A percentile compares a stretch with the other conserved stretches of the same genome.
These are phyloP conservation scores for Dactylonectria macrodidyma DNA, from an alignment of 2,329 filamentous ascomycete genomes.

Conservation along the genomic window DNA sequence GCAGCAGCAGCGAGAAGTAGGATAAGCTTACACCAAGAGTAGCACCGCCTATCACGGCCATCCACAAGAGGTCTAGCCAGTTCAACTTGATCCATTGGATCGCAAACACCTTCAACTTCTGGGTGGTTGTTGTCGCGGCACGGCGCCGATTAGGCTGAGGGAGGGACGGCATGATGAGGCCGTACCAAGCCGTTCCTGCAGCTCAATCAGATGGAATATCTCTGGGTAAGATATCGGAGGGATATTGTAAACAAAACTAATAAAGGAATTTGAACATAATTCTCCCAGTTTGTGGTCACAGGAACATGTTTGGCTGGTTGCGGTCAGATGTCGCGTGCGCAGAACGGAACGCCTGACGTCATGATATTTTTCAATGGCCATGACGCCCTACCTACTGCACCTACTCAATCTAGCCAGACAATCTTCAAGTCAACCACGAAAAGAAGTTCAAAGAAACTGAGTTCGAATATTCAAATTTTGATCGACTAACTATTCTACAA, in stretches of 20 bases:
- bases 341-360: slow-evolving; percentile 1
- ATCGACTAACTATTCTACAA: neutral
- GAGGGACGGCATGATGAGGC: slow-evolving; percentile 38
- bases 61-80: slow-evolving; percentile 72
- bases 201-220: neutral
- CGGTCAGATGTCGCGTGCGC: slow-evolving; percentile 8
- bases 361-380: neutral
- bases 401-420: neutral
- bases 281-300: neutral
- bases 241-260: too few species aligned
- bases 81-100: slow-evolving; percentile 70
- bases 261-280: neutral
- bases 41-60: slow-evolving; percentile 64
- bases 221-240: neutral
- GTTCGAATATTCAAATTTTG: neutral
- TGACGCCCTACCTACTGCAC: neutral
- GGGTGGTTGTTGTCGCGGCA: slow-evolving; percentile 20
- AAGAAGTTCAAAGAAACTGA: neutral
- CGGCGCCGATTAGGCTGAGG: slow-evolving; percentile 27
- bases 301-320: neutral
- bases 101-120: slow-evolving; percentile 42
- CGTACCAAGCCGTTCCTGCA: too few species aligned
- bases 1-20: fast-evolving
- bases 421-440: neutral
- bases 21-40: slow-evolving; percentile 48